Evolutionary conservation across 148 eudicot species (phyloP).

Genomic region (Vaccinium corymbosum): DNA sequence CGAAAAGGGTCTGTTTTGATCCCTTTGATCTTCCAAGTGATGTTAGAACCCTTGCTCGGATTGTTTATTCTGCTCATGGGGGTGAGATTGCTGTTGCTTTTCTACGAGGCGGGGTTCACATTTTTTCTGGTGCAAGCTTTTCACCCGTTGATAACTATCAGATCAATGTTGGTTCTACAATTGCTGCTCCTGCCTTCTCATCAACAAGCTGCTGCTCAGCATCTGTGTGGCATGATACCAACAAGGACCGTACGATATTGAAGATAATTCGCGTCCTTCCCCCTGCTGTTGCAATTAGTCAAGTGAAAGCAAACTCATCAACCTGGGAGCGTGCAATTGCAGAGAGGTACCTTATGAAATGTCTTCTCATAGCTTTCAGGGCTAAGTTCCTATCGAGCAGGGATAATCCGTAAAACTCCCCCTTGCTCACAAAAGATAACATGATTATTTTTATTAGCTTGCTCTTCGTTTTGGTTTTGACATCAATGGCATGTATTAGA

Average conservation of each 20-base stretch:
- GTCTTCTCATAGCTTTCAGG: background rate
- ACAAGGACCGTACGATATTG: conserved; percentile 73
- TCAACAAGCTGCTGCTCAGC: conserved; percentile 99
- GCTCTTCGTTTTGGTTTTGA: background rate
- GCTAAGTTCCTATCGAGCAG: background rate
- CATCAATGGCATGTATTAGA: background rate
- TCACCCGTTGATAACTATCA: conserved; percentile 84
- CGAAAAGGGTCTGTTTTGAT: conserved; percentile 77
- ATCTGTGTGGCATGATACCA: conserved; percentile 85
- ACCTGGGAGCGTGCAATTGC: conserved; percentile 99
- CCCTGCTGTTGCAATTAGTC: conserved; percentile 69
- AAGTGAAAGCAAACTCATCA: conserved; percentile 70
- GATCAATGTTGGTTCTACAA: conserved; percentile 84
- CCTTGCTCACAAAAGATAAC: background rate
- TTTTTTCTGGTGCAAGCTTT: conserved; percentile 80
- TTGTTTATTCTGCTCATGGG: conserved; percentile 92
- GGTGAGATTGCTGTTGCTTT: conserved; percentile 98
- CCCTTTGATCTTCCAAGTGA: conserved; percentile 98
- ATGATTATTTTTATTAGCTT: background rate
- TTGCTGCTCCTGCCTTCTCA: conserved; percentile 97
- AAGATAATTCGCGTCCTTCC: conserved; percentile 95
- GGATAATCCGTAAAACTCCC: background rate
- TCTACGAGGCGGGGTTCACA: conserved; percentile 85
- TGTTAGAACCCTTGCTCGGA: conserved; percentile 90
- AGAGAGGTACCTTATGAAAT: conserved; percentile 58